Conservation (phyloP, 176 grass and related monocot genomes). For the Rhynchospora pubera region DNA sequence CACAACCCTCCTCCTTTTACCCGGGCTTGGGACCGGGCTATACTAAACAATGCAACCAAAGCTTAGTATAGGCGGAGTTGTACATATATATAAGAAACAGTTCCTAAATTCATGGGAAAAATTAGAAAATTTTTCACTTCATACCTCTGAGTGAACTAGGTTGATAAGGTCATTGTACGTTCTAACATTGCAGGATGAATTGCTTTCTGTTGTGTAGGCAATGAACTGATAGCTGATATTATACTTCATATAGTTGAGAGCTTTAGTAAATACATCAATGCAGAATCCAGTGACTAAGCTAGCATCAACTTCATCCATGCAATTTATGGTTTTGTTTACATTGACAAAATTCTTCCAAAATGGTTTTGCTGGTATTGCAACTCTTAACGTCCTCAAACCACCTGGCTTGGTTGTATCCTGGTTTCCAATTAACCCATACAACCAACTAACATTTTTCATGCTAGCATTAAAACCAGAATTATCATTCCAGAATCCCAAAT, state of each 20-base stretch:
- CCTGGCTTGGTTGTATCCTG: neutral
- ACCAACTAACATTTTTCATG: neutral
- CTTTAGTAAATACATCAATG: constrained; percentile 26
- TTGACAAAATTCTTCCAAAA: constrained; percentile 23
- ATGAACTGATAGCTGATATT: constrained; percentile 16
- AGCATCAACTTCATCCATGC: neutral
- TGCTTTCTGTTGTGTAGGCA: neutral
- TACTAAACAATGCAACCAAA: too few relatives aligned
- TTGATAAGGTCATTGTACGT: constrained; percentile 9
- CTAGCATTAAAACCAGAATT: neutral
- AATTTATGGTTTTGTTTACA: neutral
- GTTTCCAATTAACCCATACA: neutral
- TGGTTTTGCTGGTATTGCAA: constrained; percentile 22
- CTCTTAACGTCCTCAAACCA: constrained; percentile 12
- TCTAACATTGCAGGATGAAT: neutral
- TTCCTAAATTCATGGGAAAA: neutral
- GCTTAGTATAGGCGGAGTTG: too few relatives aligned
- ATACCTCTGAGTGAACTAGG: constrained; percentile 17
- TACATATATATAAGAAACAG: too few relatives aligned
- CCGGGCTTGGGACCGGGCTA: too few relatives aligned
- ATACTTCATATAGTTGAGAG: neutral
- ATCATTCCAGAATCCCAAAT: constrained; percentile 25
- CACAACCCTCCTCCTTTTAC: too few relatives aligned
- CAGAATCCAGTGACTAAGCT: neutral
- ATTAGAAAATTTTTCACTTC: neutral